Conservation (phyloP, 2,329 filamentous ascomycete species). For the Emericellopsis atlantica region DNA sequence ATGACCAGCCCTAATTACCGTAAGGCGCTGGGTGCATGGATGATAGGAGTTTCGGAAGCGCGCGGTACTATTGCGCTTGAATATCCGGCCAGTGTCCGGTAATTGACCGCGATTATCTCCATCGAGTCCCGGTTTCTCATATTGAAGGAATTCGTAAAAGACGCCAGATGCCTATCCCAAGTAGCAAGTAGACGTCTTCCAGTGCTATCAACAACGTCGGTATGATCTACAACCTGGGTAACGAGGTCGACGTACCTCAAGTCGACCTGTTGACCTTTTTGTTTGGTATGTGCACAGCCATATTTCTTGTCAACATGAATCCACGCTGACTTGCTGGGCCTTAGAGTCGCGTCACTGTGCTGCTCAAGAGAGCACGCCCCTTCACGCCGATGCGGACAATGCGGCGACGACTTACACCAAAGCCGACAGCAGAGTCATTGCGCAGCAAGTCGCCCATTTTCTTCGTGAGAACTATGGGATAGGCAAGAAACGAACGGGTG, state of each 20-base stretch:
- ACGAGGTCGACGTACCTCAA: conserved; percentile 18
- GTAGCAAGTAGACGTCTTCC: neutral
- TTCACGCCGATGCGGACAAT: conserved; percentile 45
- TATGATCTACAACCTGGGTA: conserved; percentile 15
- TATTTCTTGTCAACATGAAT: neutral
- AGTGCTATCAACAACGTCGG: neutral
- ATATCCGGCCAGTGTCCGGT: no score
- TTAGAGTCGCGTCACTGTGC: conserved; percentile 16
- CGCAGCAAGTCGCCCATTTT: conserved; percentile 41
- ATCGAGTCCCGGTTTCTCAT: no score
- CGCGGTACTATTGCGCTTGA: no score
- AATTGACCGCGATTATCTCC: no score
- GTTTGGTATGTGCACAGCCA: conserved; percentile 27
- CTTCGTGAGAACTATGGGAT: conserved; percentile 39
- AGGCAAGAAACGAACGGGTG: conserved; percentile 20
- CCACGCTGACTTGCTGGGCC: neutral
- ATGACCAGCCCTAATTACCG: no score
- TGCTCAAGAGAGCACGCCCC: conserved; percentile 30
- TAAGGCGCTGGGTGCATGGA: no score
- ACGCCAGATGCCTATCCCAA: no score
- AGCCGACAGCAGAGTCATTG: conserved; percentile 29
- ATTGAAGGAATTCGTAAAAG: no score
- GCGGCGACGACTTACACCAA: conserved; percentile 39
- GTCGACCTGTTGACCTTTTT: conserved; percentile 29
- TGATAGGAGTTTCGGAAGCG: no score